A percentile compares a stretch with the other conserved stretches of the same genome.
These are phyloP conservation scores for Darksidea phi DNA, from an alignment of 495 filamentous ascomycete genomes.

Conservation along the genomic window DNA sequence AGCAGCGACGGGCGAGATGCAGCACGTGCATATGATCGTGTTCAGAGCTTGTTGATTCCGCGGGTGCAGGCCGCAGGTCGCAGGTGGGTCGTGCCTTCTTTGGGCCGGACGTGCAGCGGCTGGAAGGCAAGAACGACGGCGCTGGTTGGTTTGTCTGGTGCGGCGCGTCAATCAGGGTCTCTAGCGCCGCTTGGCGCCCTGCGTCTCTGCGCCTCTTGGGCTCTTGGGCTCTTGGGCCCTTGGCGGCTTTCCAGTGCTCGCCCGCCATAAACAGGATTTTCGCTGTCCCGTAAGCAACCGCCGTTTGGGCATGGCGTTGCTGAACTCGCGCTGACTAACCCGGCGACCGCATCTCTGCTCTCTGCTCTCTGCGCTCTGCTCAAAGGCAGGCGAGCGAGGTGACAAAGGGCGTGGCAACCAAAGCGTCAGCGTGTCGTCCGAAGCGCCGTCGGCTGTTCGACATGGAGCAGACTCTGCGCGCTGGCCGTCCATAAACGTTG, in stretches of 20 bases:
- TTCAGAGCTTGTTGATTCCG: no score
- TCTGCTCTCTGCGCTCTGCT: no score
- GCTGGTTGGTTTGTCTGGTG: background rate
- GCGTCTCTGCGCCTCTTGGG: no score
- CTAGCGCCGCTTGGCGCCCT: no score
- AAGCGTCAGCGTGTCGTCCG: constrained; percentile 3
- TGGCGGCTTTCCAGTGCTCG: background rate
- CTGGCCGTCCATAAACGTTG: no score
- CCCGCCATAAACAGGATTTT: background rate
- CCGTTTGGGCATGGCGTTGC: background rate
- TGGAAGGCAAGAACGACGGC: background rate
- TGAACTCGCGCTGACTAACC: constrained; percentile 5
- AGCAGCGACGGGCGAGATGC: background rate
- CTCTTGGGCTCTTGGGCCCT: no score
- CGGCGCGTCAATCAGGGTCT: constrained; percentile 10
- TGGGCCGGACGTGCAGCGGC: constrained; percentile 3
- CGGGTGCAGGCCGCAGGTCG: constrained; percentile 3
- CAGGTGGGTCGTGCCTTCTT: background rate
- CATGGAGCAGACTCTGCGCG: no score
- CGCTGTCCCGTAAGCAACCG: background rate
- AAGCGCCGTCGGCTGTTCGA: background rate
- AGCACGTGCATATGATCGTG: background rate
- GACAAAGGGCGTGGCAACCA: constrained; percentile 1
- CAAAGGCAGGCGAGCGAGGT: no score
- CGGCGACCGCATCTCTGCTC: no score